phyloP scores from a whole-genome alignment of 1,284 basidiomycete genomes.

The Wallemia hederae region DNA sequence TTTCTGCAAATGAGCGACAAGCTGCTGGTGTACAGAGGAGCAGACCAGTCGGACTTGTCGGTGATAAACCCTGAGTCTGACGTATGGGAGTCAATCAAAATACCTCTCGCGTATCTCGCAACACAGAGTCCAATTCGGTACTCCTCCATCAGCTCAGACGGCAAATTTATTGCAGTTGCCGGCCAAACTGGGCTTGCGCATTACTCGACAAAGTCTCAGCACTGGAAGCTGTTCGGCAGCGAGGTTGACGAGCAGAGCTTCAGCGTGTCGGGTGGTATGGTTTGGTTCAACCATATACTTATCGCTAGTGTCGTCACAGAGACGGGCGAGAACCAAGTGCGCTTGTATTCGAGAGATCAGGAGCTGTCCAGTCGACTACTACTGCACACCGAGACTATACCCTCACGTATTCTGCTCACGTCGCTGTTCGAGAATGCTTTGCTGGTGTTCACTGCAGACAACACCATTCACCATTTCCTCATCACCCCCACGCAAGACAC shows the following conservation, averaged over 20 bases:
- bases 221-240: conserved; percentile 75
- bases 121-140: conserved; percentile 87
- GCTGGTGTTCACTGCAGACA: conserved; percentile 91
- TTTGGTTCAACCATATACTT: conserved; percentile 93
- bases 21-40: conserved; percentile 78
- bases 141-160: conserved; percentile 70
- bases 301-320: conserved; percentile 38
- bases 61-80: conserved; percentile 97
- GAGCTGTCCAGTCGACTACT: conserved; percentile 65
- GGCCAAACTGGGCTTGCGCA: conserved; percentile 73
- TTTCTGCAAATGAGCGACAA: conserved; percentile 88
- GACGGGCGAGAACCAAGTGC: conserved; percentile 36
- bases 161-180: conserved; percentile 71
- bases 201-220: conserved; percentile 70
- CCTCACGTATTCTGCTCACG: conserved; percentile 48
- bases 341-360: conserved; percentile 79
- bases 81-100: conserved; percentile 56
- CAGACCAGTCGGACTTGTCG: conserved; percentile 90
- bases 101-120: conserved; percentile 67
- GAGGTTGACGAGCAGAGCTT: conserved; percentile 72
- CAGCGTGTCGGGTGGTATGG: conserved; percentile 57
- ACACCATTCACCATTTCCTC: conserved; percentile 73
- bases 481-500: conserved; percentile 57
- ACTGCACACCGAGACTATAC: conserved; percentile 49
- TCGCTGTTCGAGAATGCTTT: conserved; percentile 85